Evolutionary conservation across 352 stramenopile species (phyloP), one percentile per base, ranked within the genome.

Genomic region (Nothophytophthora sp.): DNA sequence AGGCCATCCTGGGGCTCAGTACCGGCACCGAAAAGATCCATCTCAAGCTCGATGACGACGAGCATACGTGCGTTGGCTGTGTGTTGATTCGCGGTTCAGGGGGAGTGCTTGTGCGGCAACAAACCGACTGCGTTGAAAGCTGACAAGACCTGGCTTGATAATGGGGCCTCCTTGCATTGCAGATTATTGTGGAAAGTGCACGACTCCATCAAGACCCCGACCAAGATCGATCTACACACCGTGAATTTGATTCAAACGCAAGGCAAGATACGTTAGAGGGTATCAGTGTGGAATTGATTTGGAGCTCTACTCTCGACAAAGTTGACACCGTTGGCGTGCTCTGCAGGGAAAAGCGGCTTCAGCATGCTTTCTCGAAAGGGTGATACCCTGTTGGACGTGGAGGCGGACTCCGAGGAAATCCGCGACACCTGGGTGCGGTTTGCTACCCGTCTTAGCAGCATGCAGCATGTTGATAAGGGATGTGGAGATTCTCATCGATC

Each of bases 171-270:
- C 32, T 19, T 8, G 9, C 12, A 29, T 19, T 36, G 11, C 45
- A 91, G 81, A n/a, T 52, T 92, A 50, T 30, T 89, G 28, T 91
- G 82, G 80, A 87, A 82, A 16, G 38, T 65, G 25, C 72, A 86
- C 33, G 74, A 86, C 33, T 70, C 67, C 13, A 70, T 71, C 35
- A 87, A 85, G 30, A 63, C 59, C 2, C 37, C 67, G 24, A 81
- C 51, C 7, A 76, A 61, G 34, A 77, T 90, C 44, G 63, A 85
- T 20, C 56, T 88, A 18, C 62, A 61, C 44, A 60, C 61, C 24
- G 60, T 90, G 7, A 67, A 76, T 22, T 61, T 67, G 46, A 70
- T 90, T 53, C 77, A 84, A 48, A 58, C 76, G 3, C 58, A 83
- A 67, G 75, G 79, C 78, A 23, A 4, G 44, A 42, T 13, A 2